Evolutionary conservation across 1,284 basidiomycete species (phyloP).

Genomic region (Sporisorium scitamineum): DNA sequence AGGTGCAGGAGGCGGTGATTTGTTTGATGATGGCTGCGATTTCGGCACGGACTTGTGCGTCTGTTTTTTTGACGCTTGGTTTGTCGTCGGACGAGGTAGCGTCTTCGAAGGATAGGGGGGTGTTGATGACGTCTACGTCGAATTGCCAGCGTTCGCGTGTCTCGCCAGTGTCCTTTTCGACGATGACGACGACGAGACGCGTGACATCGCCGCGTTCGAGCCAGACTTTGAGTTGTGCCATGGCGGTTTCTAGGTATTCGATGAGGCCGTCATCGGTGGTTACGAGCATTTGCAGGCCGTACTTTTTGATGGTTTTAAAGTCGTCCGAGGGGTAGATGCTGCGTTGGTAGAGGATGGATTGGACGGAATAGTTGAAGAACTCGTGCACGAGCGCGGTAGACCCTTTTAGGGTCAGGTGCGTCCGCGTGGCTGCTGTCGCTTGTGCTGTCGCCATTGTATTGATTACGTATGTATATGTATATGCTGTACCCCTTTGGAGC

Average conservation of each 20-base stretch:
- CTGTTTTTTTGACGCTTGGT: constrained; percentile 72
- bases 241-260: constrained; percentile 90
- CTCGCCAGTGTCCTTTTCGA: constrained; percentile 89
- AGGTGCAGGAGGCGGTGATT: constrained; percentile 95
- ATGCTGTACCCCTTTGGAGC: background rate
- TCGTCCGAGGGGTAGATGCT: constrained; percentile 98
- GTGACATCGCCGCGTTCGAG: constrained; percentile 88
- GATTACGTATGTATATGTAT: background rate
- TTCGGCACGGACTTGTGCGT: constrained; percentile 95
- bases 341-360: constrained; percentile 88
- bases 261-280: constrained; percentile 92
- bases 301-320: constrained; percentile 84
- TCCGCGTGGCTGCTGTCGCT: constrained; percentile 56
- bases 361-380: constrained; percentile 96
- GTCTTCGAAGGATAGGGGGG: constrained; percentile 9
- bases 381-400: constrained; percentile 95
- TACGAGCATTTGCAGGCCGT: constrained; percentile 93
- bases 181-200: constrained; percentile 93
- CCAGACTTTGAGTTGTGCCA: constrained; percentile 82
- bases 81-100: background rate
- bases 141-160: constrained; percentile 98
- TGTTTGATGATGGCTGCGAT: constrained; percentile 98
- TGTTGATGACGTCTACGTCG: constrained; percentile 82
- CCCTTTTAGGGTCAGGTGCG: constrained; percentile 83
- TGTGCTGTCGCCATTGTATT: constrained; percentile 50